Base-by-base conservation (phyloP, 352 stramenopile species). In the Phytophthora foliorum region DNA sequence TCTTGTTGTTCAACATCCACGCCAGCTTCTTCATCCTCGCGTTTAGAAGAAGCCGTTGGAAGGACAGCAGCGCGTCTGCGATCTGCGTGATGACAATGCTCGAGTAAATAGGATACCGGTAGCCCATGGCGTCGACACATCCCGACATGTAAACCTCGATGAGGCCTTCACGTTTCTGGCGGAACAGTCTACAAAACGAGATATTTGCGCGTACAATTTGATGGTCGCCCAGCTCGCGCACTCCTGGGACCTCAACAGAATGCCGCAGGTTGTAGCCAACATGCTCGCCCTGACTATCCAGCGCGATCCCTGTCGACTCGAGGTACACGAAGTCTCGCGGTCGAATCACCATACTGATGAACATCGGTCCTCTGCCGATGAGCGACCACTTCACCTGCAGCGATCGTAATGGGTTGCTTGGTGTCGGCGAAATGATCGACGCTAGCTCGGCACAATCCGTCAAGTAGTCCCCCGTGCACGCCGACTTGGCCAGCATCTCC, bases 1-100 rank as follows among this genome's bases (percentile, higher is more conserved):
- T 41, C 22, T 45, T 69, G 41, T 55, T 68, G 22, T 57, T 74
- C 24, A 81, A 7, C 65, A 81, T 74, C 84, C 84, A 92, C 51
- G 72, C 68, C 29, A 92, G 71, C 57, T 92, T 92, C 59, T 91
- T 89, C 78, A 89, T 89, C 55, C 83, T 78, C 19, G 69, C 81
- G 49, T 81, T 89, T 25, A 71, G 24, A 25, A 71, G 57, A 36
- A 70, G 61, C 44, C 56, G 60, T 16, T 72, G 74, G 48, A 68
- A 78, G 9, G 74, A 81, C 38, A 81, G 34, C 38, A 81, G 46
- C n/a, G 65, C 64, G 17, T 81, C 65, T 3, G 74, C 52, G 19
- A 74, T 74, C 55, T 70, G 57, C 14, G 52, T 62, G 44, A 81
- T 72, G 17, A 70, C 52, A 10, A 81, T 41, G 22, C 69, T 74